Base-by-base conservation (phyloP, 2,329 filamentous ascomycete genomes). In the Bipolaris cookei region DNA sequence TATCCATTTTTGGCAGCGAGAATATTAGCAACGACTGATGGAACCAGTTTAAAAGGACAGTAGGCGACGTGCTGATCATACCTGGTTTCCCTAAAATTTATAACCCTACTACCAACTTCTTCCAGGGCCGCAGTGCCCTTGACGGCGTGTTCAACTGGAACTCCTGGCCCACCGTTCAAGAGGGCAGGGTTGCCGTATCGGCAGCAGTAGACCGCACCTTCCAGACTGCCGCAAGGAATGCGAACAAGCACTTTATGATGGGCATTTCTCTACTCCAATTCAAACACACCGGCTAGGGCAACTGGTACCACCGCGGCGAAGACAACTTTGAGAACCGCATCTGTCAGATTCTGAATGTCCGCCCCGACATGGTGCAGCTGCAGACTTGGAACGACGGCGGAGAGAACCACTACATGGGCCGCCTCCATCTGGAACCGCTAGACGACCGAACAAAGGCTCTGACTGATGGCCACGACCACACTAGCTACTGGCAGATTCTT, bases 311-410 rank as follows among this genome's bases (percentile, higher is more conserved):
- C 4, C 71, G 72, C 25, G 76, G 76, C 45, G 75, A 78, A 49
- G 60, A 67, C 7, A 79, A 78, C 45, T 69, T 78, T 14, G 70
- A 74, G 18, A 47, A 69, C 41, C 70, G 60, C 50, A 66, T 69
- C 35, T 60, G 46, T 25, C 69, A 64, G 54, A 68, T 72, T 10
- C 65, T 79, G 1, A 38, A 54, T 6, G 32, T 78, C 8, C 66
- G 74, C 45, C 76, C 77, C 2, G 74, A 78, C 45, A 76, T 78
- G 49, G 59, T 78, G 8, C 71, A 79, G 59, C 62, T 78, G 4
- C 75, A 77, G 44, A 77, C 75, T 13, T 79, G 77, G 77, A 79
- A 79, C 46, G 77, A 79, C 47, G 75, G 69, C 0, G 76, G 76
- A 1, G 77, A 79, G 50, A 65, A 64, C 10, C 77, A 78, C 56